Base-by-base conservation (phyloP, 208 protist species). In the Leptomonas seymouri region DNA sequence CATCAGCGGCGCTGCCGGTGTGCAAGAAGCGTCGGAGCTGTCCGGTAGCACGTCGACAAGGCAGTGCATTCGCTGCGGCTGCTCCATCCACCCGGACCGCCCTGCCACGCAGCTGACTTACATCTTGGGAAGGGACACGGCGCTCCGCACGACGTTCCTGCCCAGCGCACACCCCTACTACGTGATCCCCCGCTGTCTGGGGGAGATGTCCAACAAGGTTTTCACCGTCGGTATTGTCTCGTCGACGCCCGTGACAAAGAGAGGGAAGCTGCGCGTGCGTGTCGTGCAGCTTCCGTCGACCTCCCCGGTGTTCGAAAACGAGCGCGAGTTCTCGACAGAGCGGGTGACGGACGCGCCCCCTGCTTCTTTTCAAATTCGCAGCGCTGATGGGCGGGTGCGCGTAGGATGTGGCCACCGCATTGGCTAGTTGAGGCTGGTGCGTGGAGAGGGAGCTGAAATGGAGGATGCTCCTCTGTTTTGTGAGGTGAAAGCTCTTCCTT, bases 161-260 rank as follows among this genome's bases (percentile, higher is more conserved):
- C 74, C 86, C 12, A 62, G 53, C 0, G 25, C 41, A 3, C 54
- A 59, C 8, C 82, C 83, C 31, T 91, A 89, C 78, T 89, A 81
- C 68, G 31, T 91, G 12, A 68, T 91, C 34, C 86, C 86, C 8
- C 77, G 78, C 55, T 64, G 68, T 28, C 74, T 77, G 46, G 63
- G 57, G 48, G 70, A 67, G 11, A 74, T 50, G 16, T 34, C 31
- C 2, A 57, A 49, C 46, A 86, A 82, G 66, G 61, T 53, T 16
- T 89, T 78, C 67, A 81, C 79, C 0, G 36, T 90, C 27, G 85
- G 81, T 34, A 41, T 90, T 9, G 27, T 62, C 73, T 80, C 34
- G 31, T 42, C 51, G 18, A 72, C 55, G 20, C 18, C 25, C 21
- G 61, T 70, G 6, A 80, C 79, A 1, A 76, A 80, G 23, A 71